Evolutionary conservation across 768 basidiomycete genomes (phyloP).

Genomic region (Trametes punicea): DNA sequence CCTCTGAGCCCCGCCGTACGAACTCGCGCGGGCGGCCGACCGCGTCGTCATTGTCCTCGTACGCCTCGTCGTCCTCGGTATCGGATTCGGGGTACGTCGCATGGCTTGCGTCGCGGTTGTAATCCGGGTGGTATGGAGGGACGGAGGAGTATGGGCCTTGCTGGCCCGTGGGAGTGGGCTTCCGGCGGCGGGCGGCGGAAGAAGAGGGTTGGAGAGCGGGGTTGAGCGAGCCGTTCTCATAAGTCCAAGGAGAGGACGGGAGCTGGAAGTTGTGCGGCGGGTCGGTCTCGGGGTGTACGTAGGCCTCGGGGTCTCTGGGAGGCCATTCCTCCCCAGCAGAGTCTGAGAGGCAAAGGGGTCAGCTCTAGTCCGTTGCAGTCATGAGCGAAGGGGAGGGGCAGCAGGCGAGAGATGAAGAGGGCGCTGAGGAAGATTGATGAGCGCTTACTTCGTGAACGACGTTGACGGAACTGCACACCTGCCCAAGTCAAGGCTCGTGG

Average conservation of each 20-base stretch:
- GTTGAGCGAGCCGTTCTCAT: slow-evolving; percentile 72
- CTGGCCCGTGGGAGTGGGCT: slow-evolving; percentile 16
- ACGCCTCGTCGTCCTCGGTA: slow-evolving; percentile 27
- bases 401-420: neutral
- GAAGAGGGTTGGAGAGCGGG: slow-evolving; percentile 61
- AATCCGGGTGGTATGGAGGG: slow-evolving; percentile 80
- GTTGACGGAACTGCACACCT: slow-evolving; percentile 7
- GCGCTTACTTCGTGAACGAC: slow-evolving; percentile 19
- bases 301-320: slow-evolving; percentile 55
- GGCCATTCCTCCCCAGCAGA: slow-evolving; percentile 58
- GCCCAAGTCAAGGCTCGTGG: slow-evolving; percentile 6
- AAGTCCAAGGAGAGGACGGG: slow-evolving; percentile 79
- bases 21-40: slow-evolving; percentile 29
- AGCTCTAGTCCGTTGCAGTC: neutral
- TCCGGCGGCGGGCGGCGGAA: slow-evolving; percentile 38
- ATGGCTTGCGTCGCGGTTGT: slow-evolving; percentile 37
- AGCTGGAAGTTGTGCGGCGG: slow-evolving; percentile 42
- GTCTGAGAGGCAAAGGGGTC: slow-evolving; percentile 29
- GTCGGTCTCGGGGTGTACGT: slow-evolving; percentile 24
- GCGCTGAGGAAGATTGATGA: neutral
- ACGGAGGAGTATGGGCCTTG: slow-evolving; percentile 44
- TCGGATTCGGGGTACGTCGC: slow-evolving; percentile 19
- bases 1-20: slow-evolving; percentile 76
- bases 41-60: slow-evolving; percentile 30
- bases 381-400: neutral